A percentile compares a stretch with the other conserved stretches of the same genome.
Conservation (phyloP, 352 stramenopile species). For the Phytophthora syringae region DNA sequence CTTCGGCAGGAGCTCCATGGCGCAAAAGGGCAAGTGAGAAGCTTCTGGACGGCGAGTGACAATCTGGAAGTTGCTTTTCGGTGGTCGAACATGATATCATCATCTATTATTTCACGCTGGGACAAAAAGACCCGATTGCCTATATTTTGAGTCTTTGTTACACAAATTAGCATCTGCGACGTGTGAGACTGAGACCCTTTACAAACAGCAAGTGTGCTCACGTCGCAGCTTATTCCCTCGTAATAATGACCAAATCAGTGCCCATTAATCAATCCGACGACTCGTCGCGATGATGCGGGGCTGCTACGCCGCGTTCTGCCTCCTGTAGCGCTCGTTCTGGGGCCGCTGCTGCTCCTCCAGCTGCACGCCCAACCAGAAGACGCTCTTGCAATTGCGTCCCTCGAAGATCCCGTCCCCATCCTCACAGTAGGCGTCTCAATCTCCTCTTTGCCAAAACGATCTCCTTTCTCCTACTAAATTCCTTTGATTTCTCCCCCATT, state of each 20-base stretch:
- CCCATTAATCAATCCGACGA: too few relatives aligned
- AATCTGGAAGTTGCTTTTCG: constrained; percentile 20
- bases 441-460: too few relatives aligned
- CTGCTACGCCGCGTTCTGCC: constrained; percentile 18
- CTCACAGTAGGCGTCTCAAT: constrained; percentile 18
- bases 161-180: constrained; percentile 4
- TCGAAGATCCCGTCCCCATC: constrained; percentile 17
- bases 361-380: constrained; percentile 11
- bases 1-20: constrained; percentile 41
- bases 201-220: constrained; percentile 5
- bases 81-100: constrained; percentile 11
- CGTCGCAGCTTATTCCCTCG: constrained; percentile 10
- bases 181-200: background rate
- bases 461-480: too few relatives aligned
- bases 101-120: background rate
- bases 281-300: constrained; percentile 24
- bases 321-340: constrained; percentile 9
- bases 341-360: constrained; percentile 18
- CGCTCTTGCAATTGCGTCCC: background rate
- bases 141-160: background rate
- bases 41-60: constrained; percentile 1
- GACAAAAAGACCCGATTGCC: too few relatives aligned
- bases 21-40: background rate
- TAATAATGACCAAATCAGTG: constrained; percentile 6
- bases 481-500: background rate